Evolutionary conservation across 1,284 basidiomycete genomes (phyloP), one percentile per base, ranked within the genome.

Genomic region (Trametes sp.): DNA sequence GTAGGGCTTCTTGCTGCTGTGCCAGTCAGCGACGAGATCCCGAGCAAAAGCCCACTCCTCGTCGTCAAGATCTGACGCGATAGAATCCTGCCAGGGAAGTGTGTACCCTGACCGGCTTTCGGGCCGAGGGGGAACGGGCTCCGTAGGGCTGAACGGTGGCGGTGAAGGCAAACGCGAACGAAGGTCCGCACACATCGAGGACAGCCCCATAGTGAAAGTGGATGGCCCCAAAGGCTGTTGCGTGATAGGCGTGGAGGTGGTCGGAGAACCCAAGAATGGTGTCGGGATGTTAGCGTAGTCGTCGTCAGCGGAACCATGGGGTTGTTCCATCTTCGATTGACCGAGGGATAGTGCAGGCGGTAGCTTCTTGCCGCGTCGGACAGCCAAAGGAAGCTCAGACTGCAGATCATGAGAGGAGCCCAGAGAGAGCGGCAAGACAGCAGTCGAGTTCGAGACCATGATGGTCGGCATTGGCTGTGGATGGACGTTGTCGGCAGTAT

Each of bases 221-320:
- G 65, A 57, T 23, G 67, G 42, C 41, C 69, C 69, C 23, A 65
- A 62, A 28, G 54, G 51, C 41, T 72, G 69, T 42, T 82, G 78
- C 57, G 80, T 78, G 41, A 74, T 71, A 13, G 84, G 78, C n/a
- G 77, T 78, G 68, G 83, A 79, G 41, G 75, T 66, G 19, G 80
- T 78, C 3, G 84, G 80, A n/a, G 85, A 82, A 4, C 87, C 85
- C 21, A 83, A 73, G 74, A 89, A 88, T 14, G 87, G 83, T 23
- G 85, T 85, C 19, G 88, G 88, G 46, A 89, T 85, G 56, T 79
- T 79, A 36, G 88, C 86, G 73, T 89, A 88, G 42, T 78, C 65
- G 63, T 75, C 69, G 16, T 71, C 45, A 64, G 33, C 69, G 66
- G 26, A 14, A n/a, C 42, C 41, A 23, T 38, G 24, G 26, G 36